Evolutionary conservation across 1,284 basidiomycete genomes (phyloP).

Genomic region (Chondrostereum purpureum): DNA sequence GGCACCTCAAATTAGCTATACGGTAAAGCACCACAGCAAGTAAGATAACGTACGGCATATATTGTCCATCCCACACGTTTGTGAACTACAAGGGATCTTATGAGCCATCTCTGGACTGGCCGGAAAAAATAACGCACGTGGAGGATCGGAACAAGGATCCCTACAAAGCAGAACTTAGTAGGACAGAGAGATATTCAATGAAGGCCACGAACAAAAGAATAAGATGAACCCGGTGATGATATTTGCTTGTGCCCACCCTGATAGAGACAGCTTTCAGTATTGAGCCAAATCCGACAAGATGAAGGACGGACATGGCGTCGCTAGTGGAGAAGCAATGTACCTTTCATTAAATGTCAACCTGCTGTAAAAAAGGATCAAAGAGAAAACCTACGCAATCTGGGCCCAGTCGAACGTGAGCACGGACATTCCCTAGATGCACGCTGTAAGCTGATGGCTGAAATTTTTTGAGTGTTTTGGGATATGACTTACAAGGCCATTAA

Average conservation of each 20-base stretch:
- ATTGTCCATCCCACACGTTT: conserved; percentile 40
- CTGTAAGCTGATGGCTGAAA: too few species aligned
- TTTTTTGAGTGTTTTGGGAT: too few species aligned
- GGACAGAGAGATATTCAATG: background rate
- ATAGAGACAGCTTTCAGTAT: background rate
- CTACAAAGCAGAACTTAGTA: conserved; percentile 1
- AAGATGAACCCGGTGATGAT: conserved; percentile 73
- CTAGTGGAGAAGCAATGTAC: conserved; percentile 55
- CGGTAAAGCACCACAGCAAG: background rate
- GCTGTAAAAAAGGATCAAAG: too few species aligned
- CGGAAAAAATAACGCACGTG: conserved; percentile 18
- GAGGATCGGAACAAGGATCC: conserved; percentile 49
- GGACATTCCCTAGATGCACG: conserved; percentile 51
- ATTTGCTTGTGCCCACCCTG: conserved; percentile 72
- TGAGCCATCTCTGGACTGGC: background rate
- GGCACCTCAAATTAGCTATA: background rate
- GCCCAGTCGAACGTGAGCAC: conserved; percentile 71
- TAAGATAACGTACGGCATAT: conserved; percentile 24
- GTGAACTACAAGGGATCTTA: conserved; percentile 22
- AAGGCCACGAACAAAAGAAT: conserved; percentile 50
- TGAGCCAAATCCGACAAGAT: background rate
- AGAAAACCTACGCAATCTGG: conserved; percentile 28
- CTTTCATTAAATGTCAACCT: too few species aligned
- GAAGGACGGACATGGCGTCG: conserved; percentile 39
- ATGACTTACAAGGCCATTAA: conserved; percentile 47